Conservation (phyloP, 805 yeast species). For the Wickerhamiella kurtzmanii region DNA sequence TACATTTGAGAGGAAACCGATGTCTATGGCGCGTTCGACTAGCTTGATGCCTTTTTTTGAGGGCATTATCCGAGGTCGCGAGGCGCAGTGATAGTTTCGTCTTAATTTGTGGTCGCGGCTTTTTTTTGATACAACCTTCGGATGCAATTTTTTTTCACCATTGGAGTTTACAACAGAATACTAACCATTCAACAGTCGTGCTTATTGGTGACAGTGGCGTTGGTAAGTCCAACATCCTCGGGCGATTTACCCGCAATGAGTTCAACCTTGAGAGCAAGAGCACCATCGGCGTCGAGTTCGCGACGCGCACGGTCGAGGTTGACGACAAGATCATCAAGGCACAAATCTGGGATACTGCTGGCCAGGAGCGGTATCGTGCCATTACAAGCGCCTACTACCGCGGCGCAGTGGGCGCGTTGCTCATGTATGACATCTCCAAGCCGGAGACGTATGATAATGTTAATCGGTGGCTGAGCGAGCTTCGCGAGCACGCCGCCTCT, state of each 20-base stretch:
- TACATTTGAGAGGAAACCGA: no score
- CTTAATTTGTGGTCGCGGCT: neutral
- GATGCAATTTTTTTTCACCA: no score
- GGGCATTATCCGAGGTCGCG: no score
- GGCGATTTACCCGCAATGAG: slow-evolving; percentile 91
- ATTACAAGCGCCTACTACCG: slow-evolving; percentile 94
- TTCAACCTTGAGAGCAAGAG: slow-evolving; percentile 88
- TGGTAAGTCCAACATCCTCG: slow-evolving; percentile 85
- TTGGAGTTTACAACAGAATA: no score
- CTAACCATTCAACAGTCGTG: slow-evolving; percentile 39
- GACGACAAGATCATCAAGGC: slow-evolving; percentile 94
- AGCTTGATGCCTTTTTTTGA: no score
- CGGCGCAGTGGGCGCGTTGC: slow-evolving; percentile 95
- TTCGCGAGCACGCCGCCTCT: slow-evolving; percentile 93
- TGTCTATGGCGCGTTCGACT: no score
- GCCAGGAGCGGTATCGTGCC: slow-evolving; percentile 96
- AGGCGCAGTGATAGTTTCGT: no score
- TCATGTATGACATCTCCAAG: slow-evolving; percentile 90
- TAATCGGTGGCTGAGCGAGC: slow-evolving; percentile 85
- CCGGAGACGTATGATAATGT: slow-evolving; percentile 82
- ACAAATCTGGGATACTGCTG: slow-evolving; percentile 99
- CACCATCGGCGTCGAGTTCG: slow-evolving; percentile 96
- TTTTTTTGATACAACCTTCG: no score
- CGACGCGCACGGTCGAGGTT: slow-evolving; percentile 85
- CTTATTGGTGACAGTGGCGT: slow-evolving; percentile 96